Evolutionary conservation across 495 filamentous ascomycete species (phyloP).

Genomic region (Daldinia concentrica): DNA sequence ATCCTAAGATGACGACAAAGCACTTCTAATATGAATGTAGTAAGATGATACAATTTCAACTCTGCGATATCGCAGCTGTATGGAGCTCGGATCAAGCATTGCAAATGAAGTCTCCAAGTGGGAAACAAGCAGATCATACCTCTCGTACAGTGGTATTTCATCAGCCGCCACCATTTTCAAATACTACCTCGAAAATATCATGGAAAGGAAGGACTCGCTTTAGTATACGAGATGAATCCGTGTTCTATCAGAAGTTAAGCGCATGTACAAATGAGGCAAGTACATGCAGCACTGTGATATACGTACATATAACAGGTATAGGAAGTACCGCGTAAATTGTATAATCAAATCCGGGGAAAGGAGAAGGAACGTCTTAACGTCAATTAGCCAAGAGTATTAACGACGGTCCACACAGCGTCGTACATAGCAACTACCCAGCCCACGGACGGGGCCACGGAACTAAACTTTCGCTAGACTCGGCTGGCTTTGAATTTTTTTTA

Average conservation of each 20-base stretch:
- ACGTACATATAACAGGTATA: not conserved
- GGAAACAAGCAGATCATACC: slow-evolving; percentile 1
- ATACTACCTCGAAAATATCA: not conserved
- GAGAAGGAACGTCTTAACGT: slow-evolving; percentile 15
- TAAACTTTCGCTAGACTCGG: slow-evolving; percentile 27
- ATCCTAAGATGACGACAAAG: not conserved
- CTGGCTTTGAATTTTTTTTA: slow-evolving; percentile 22
- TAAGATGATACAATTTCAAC: slow-evolving; percentile 18
- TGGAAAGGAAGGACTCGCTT: not conserved
- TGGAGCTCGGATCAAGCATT: slow-evolving; percentile 9
- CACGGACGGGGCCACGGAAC: slow-evolving; percentile 22
- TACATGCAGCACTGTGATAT: not conserved
- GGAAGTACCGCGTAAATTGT: not conserved
- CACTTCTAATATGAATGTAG: not conserved
- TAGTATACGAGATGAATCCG: slow-evolving; percentile 1
- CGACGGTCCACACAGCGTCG: not conserved
- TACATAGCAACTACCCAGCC: slow-evolving; percentile 3
- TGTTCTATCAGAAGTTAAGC: not conserved
- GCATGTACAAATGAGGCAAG: not conserved
- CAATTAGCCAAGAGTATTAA: slow-evolving; percentile 20
- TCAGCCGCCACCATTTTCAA: not conserved
- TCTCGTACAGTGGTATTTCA: not conserved
- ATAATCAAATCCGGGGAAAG: slow-evolving; percentile 36
- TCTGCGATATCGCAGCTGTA: slow-evolving; percentile 20
- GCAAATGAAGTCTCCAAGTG: not conserved